A percentile compares a stretch with the other conserved stretches of the same genome.
Conservation (phyloP, 257 asterid species). For the Gardenia jasminoides region DNA sequence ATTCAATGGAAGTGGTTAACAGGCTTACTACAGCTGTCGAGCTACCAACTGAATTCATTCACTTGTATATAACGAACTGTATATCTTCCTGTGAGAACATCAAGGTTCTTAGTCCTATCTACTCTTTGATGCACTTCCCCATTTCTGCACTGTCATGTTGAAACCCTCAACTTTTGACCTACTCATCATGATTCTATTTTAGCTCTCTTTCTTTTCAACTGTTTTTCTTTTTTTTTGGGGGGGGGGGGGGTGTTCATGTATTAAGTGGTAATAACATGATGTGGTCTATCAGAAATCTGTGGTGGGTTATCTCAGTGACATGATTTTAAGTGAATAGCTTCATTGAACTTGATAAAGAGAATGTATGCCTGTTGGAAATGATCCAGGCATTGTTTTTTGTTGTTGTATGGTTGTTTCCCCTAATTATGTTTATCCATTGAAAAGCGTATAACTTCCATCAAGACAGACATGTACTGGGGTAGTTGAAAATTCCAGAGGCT, state of each 20-base stretch:
- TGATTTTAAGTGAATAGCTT: neutral
- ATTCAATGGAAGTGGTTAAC: slow-evolving; percentile 98
- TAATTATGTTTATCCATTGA: neutral
- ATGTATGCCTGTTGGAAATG: neutral
- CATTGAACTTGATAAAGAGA: too few species aligned
- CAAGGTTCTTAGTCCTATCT: slow-evolving; percentile 48
- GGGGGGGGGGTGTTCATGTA: neutral
- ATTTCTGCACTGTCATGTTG: neutral
- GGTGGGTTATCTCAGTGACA: neutral
- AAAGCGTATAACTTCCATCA: neutral
- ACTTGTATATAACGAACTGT: slow-evolving; percentile 86
- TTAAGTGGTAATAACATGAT: too few species aligned
- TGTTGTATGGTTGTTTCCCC: neutral
- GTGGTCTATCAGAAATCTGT: neutral
- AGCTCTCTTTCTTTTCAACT: neutral
- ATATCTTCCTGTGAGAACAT: slow-evolving; percentile 88
- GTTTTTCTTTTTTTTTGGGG: neutral
- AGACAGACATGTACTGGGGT: neutral
- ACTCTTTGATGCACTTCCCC: slow-evolving; percentile 2
- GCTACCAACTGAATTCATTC: slow-evolving; percentile 92
- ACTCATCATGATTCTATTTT: neutral
- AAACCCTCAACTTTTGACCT: neutral
- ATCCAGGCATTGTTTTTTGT: neutral
- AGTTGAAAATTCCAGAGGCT: neutral
- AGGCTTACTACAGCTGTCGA: slow-evolving; percentile 92